Conservation (phyloP, 768 basidiomycete genomes). For the Auricularia auricula-judae region DNA sequence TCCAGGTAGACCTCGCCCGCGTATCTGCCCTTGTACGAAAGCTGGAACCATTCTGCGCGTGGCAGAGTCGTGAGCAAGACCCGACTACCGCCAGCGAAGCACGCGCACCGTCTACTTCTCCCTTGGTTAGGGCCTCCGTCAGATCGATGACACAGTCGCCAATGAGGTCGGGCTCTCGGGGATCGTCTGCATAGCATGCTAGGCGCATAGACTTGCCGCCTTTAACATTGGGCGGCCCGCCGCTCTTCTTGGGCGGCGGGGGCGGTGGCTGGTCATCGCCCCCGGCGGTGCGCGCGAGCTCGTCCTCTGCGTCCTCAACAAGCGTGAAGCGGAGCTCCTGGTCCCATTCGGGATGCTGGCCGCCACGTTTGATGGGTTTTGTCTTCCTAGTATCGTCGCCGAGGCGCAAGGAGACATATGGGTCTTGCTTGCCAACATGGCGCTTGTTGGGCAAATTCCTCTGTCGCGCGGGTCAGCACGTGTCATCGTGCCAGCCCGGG, state of each 20-base stretch:
- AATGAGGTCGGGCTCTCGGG: constrained; percentile 90
- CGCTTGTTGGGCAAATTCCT: constrained; percentile 84
- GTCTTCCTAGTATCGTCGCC: constrained; percentile 81
- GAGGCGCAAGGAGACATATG: constrained; percentile 74
- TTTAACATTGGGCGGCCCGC: constrained; percentile 35
- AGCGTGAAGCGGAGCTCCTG: constrained; percentile 92
- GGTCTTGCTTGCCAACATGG: constrained; percentile 95
- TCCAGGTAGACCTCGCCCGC: constrained; percentile 94
- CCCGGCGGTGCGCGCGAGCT: constrained; percentile 30
- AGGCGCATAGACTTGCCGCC: constrained; percentile 69
- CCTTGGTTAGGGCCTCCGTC: constrained; percentile 82
- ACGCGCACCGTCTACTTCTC: constrained; percentile 86
- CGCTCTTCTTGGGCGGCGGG: constrained; percentile 45
- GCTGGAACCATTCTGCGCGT: constrained; percentile 79
- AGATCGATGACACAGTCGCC: constrained; percentile 85
- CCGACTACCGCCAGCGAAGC: not conserved
- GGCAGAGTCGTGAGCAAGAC: constrained; percentile 10
- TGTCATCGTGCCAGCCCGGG: not conserved
- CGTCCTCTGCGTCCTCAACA: constrained; percentile 58
- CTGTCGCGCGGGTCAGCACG: constrained; percentile 26
- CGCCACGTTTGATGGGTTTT: constrained; percentile 90
- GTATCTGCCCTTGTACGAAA: constrained; percentile 85
- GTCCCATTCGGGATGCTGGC: constrained; percentile 99
- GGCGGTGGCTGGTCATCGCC: constrained; percentile 43
- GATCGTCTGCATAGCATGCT: constrained; percentile 89